Evolutionary conservation across 2,329 filamentous ascomycete genomes (phyloP).

Genomic region (Aspergillus sp.): DNA sequence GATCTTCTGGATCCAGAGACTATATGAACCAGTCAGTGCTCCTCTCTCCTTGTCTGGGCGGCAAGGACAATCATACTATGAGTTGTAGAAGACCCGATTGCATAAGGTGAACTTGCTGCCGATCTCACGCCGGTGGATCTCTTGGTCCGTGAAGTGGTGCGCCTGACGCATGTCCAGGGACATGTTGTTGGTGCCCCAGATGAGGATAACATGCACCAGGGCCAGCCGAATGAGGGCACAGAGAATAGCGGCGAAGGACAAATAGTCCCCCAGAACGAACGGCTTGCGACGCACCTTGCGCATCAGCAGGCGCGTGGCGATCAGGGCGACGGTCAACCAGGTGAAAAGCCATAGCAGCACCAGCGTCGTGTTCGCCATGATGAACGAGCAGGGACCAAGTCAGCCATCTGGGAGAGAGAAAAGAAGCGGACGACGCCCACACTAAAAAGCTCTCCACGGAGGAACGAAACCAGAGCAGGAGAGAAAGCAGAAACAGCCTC

Average conservation of each 20-base stretch:
- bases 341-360: background rate
- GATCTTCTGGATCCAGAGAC: constrained; percentile 6
- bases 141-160: background rate
- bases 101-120: constrained; percentile 2
- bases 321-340: constrained; percentile 1
- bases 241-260: constrained; percentile 2
- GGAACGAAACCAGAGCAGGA: background rate
- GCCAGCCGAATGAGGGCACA: constrained; percentile 2
- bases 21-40: background rate
- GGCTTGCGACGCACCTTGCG: constrained; percentile 3
- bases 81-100: constrained; percentile 5
- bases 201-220: constrained; percentile 1
- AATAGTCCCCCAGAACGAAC: background rate
- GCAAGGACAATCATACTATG: background rate
- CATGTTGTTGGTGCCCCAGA: constrained; percentile 5
- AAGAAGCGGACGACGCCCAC: background rate
- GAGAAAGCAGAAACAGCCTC: background rate
- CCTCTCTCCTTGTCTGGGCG: background rate
- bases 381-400: background rate
- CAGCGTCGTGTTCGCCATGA: constrained; percentile 2
- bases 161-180: background rate
- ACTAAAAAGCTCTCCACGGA: background rate
- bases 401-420: background rate
- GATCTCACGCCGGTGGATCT: constrained; percentile 1
- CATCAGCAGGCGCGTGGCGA: constrained; percentile 2